These are phyloP conservation scores for Ajuga reptans DNA, from an alignment of 305 asterid species.

Conservation along the genomic window DNA sequence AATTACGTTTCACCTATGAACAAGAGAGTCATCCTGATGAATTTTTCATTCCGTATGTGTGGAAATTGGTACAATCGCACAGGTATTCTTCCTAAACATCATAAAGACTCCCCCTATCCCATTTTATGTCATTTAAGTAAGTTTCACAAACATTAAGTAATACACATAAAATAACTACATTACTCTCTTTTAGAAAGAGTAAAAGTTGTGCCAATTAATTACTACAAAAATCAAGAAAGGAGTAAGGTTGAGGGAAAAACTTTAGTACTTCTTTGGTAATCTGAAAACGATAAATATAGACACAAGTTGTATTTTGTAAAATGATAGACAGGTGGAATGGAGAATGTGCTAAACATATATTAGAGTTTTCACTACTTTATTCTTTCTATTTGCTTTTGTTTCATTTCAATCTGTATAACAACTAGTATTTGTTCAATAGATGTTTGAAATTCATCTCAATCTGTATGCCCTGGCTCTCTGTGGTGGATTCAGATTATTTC, in stretches of 20 bases:
- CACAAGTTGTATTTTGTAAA: too few species aligned
- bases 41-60: constrained; percentile 87
- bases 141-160: background rate
- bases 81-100: constrained; percentile 38
- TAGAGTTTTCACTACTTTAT: background rate
- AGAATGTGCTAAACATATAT: background rate
- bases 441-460: background rate
- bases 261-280: too few species aligned
- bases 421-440: background rate
- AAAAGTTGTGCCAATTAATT: too few species aligned
- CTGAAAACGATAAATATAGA: too few species aligned
- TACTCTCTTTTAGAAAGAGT: background rate
- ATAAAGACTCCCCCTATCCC: background rate
- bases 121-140: too few species aligned
- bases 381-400: background rate
- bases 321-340: background rate
- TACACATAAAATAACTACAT: background rate
- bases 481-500: background rate
- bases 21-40: constrained; percentile 99
- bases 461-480: background rate
- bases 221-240: background rate
- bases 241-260: background rate
- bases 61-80: constrained; percentile 75
- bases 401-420: background rate
- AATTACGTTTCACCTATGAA: constrained; percentile 84